Percentiles rank a stretch among this genome's conserved stretches.
Evolutionary conservation across 352 stramenopile species (phyloP).

Genomic region (Phytophthora cryptogea): DNA sequence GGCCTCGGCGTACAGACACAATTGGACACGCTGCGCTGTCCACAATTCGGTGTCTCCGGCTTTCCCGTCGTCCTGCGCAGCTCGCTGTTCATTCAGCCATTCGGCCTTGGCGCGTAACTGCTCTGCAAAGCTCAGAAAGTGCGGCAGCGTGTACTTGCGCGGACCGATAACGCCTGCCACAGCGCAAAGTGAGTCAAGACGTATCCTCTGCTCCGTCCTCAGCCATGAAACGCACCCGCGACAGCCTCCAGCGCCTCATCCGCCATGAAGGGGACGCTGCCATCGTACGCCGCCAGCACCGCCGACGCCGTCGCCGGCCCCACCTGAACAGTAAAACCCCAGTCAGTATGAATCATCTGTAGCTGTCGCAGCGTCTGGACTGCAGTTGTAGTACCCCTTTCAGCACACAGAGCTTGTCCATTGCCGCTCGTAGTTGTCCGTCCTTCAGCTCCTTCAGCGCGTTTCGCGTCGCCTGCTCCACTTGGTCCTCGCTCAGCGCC

Average conservation of each 20-base stretch:
- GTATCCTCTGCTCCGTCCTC: slow-evolving; percentile 4
- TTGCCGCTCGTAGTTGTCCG: slow-evolving; percentile 43
- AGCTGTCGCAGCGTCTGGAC: not conserved
- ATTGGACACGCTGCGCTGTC: slow-evolving; percentile 71
- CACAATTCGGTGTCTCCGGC: slow-evolving; percentile 32
- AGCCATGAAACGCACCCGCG: slow-evolving; percentile 41
- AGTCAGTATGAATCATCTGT: not conserved
- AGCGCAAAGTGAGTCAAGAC: slow-evolving; percentile 4
- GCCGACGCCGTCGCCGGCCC: slow-evolving; percentile 78
- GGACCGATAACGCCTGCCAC: slow-evolving; percentile 61
- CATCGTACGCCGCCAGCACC: slow-evolving; percentile 72
- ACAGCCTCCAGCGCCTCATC: slow-evolving; percentile 81
- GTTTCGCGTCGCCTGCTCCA: slow-evolving; percentile 49
- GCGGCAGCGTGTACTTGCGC: slow-evolving; percentile 78
- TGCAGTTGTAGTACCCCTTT: slow-evolving; percentile 56
- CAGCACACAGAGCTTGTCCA: slow-evolving; percentile 55
- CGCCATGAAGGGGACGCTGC: slow-evolving; percentile 73
- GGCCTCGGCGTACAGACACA: slow-evolving; percentile 66
- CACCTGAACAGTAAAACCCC: slow-evolving; percentile 43
- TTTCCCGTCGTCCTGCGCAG: slow-evolving; percentile 28
- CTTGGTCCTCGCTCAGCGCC: slow-evolving; percentile 43
- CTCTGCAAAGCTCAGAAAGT: slow-evolving; percentile 69
- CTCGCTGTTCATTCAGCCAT: slow-evolving; percentile 54
- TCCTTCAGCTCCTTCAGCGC: slow-evolving; percentile 41
- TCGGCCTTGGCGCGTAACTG: slow-evolving; percentile 56